Conservation (phyloP, 1,284 basidiomycete genomes). For the Puccinia hordei region DNA sequence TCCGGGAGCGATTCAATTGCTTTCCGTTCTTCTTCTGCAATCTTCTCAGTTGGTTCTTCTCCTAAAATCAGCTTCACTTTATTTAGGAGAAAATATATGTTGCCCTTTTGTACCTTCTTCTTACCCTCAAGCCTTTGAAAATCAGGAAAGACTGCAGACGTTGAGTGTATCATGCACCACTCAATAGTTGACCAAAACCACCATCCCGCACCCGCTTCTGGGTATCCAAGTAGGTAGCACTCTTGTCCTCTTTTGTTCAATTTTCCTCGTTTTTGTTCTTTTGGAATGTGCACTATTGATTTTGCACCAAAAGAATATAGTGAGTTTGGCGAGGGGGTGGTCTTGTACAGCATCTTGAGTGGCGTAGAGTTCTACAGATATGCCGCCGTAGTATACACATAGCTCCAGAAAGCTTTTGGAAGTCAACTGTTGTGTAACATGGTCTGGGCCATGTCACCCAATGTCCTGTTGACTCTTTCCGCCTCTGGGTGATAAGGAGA, state of each 20-base stretch:
- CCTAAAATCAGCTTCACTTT: not conserved
- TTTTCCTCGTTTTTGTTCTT: not conserved
- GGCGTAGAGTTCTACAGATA: not conserved
- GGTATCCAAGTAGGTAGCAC: no score
- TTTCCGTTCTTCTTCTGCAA: not conserved
- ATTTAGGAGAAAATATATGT: not conserved
- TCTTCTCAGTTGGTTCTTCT: not conserved
- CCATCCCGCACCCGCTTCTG: no score
- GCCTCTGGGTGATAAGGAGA: conserved; percentile 3
- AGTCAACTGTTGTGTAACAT: conserved; percentile 2
- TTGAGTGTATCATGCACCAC: no score
- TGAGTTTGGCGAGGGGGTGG: not conserved
- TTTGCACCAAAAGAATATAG: conserved; percentile 14
- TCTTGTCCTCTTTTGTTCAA: not conserved
- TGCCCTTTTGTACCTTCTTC: not conserved
- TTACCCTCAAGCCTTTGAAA: not conserved
- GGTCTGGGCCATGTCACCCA: conserved; percentile 9
- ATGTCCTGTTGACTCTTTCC: not conserved
- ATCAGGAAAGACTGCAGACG: conserved; percentile 24
- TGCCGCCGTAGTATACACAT: not conserved
- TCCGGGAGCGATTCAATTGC: not conserved
- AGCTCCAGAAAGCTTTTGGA: not conserved
- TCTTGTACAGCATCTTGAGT: not conserved
- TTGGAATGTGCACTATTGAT: conserved; percentile 1
- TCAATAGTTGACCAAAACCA: no score